Percentiles rank a stretch among this genome's conserved stretches.
Evolutionary conservation across 1,139 yeast genomes (phyloP).

Genomic region (Candida tetrigidarum): DNA sequence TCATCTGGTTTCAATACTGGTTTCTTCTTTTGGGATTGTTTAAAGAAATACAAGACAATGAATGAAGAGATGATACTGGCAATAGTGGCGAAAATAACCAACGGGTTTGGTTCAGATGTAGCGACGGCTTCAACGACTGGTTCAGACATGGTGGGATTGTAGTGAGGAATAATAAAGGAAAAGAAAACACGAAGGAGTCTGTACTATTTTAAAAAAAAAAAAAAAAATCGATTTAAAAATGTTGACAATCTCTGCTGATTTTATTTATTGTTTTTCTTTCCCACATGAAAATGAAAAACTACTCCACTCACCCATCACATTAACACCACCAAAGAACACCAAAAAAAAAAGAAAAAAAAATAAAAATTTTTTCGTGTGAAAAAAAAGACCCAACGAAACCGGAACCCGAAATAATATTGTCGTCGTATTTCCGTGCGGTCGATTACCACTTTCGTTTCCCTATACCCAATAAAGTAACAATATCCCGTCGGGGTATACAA

Average conservation of each 20-base stretch:
- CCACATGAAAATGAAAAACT: conserved; percentile 6
- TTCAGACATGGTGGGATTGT: conserved; percentile 2
- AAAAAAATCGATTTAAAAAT: neutral
- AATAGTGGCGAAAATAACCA: conserved; percentile 42
- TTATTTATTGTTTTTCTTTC: conserved; percentile 2
- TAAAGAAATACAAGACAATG: conserved; percentile 41
- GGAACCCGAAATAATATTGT: neutral
- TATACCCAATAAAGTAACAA: neutral
- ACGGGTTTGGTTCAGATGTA: conserved; percentile 39
- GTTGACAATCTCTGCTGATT: conserved; percentile 2
- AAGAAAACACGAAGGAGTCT: neutral
- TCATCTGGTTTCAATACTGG: conserved; percentile 67
- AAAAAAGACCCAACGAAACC: neutral
- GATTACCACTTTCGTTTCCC: neutral
- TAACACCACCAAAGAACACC: no score
- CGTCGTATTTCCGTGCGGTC: neutral
- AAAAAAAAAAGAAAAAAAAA: neutral
- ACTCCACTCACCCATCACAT: no score
- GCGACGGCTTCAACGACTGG: conserved; percentile 4
- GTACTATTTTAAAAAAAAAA: conserved; percentile 1
- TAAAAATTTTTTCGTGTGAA: neutral
- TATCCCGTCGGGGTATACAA: no score
- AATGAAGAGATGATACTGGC: conserved; percentile 45
- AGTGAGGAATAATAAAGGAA: neutral
- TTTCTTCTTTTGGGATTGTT: conserved; percentile 42